Base-by-base conservation (phyloP, 140 eudicot genomes). In the Oenanthe javanica region DNA sequence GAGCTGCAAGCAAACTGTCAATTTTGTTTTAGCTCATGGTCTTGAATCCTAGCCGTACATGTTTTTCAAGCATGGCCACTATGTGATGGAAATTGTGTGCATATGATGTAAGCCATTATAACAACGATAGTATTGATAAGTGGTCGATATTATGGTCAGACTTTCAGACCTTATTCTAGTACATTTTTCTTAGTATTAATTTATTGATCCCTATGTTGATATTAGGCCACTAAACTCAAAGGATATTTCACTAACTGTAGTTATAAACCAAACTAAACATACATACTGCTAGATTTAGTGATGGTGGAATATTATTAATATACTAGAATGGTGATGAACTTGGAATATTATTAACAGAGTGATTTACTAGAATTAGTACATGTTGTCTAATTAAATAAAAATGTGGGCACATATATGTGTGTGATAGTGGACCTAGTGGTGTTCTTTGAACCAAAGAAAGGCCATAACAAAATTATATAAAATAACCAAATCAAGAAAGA, bases 81-180 rank as follows among this genome's bases (percentile, higher is more conserved):
- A 25, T 42, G 36, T 79, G 76, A 64, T 79, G 19, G 76, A 50
- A 66, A 64, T 64, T 7, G 47, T 79, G 73, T 5, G 48, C 49
- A 66, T 64, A 64, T 79, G 82, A 79, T 66, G 82, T 64, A 79
- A 79, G 82, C 82, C 82, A 79, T 31, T 69, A 79, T 48, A 66
- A 31, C 15, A 18, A 61, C 25, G 25, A 64, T 46, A 66, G 43
- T 45, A 14, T 47, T 14, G 82, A 79, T 79, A 79, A 79, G 82
- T 79, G 82, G 82, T 66, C 48, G 82, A 79, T 66, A 79, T 63
- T 76, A 46, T 54, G 76, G 50, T 66, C 76, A 47, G 51, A 47
- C 64, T 79, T 64, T 79, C 82, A 79, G 27, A 78, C 47, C 75
- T 43, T 78, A 57, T 31, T 64, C 47, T 2, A 4, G 40, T 9